These are phyloP conservation scores for Sextonia rubra DNA, from an alignment of 164 flowering plant genomes.

Conservation along the genomic window DNA sequence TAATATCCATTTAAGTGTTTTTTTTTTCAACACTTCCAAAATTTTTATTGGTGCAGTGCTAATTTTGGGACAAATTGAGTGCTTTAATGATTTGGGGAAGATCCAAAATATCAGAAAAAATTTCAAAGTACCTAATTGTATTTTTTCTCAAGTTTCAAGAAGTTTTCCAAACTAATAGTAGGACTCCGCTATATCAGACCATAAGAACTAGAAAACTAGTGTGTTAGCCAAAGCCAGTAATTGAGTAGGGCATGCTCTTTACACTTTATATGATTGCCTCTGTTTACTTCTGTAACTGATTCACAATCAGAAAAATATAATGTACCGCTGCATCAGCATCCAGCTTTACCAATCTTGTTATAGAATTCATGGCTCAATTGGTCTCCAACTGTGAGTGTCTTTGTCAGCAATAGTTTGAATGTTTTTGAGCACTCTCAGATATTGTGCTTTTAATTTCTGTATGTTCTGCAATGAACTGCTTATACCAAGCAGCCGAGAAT, in stretches of 20 bases:
- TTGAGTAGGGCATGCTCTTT: background rate
- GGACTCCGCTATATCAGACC: background rate
- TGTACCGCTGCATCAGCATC: background rate
- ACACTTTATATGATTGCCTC: background rate
- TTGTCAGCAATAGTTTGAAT: background rate
- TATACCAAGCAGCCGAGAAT: constrained; percentile 42
- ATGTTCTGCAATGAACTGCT: constrained; percentile 13
- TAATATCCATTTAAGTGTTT: too few species aligned
- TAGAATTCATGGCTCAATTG: background rate
- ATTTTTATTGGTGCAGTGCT: too few species aligned
- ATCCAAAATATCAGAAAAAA: too few species aligned
- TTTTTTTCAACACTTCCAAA: too few species aligned
- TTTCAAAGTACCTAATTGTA: too few species aligned
- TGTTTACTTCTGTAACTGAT: background rate
- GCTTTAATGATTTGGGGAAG: too few species aligned
- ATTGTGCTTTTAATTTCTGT: background rate
- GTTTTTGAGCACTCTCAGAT: background rate
- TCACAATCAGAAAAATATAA: background rate
- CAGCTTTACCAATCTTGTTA: background rate
- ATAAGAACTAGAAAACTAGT: background rate
- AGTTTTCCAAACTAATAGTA: too few species aligned
- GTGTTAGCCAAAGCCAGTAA: background rate
- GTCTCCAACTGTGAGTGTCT: background rate
- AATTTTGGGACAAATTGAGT: too few species aligned
- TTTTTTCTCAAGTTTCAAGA: too few species aligned